Base-by-base conservation (phyloP, 768 basidiomycete genomes). In the Thelephora aurantiotincta region DNA sequence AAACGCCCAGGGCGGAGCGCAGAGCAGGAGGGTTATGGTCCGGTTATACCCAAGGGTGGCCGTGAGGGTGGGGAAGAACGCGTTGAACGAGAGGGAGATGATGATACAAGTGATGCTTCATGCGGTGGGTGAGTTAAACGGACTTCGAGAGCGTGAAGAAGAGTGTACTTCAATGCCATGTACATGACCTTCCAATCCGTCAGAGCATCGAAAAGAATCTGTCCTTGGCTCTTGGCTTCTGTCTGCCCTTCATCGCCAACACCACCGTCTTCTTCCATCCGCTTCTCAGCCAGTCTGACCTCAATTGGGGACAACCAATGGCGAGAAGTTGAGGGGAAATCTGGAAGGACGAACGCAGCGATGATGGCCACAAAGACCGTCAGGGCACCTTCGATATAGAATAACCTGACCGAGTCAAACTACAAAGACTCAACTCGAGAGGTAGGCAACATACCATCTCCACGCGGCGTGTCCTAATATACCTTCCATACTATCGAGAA, bases 151-250 rank as follows among this genome's bases (percentile, higher is more conserved):
- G 86, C 82, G 51, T 80, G 57, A 9, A 61, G 52, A 2, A 88
- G 57, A 12, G 75, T 74, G 48, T 85, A 60, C 2, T 79, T 70
- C 23, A 86, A 47, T 16, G 81, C 70, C 38, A 93, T 68, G 74
- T 75, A 84, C 82, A 87, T 91, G 35, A 92, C 84, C 60, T 80
- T 84, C 82, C 80, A 78, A 57, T 92, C 89, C 16, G 67, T 68
- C 48, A 86, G 36, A 11, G 87, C 82, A 52, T 80, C 57, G 7
- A 61, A 52, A 2, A 88, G 57, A 7, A 82, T 83, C 19, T 63
- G 60, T 12, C 59, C 54, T 13, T 64, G 63, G 5, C 61, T 65
- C 9, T 63, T 54, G 43, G 18, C 45, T 44, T 71, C 68, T 7
- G 63, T 68, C 50, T 73, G 66, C 26, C 63, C 65, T 38, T 73